phyloP scores from a whole-genome alignment of 805 yeast species.

The Cephaloascus fragrans region DNA sequence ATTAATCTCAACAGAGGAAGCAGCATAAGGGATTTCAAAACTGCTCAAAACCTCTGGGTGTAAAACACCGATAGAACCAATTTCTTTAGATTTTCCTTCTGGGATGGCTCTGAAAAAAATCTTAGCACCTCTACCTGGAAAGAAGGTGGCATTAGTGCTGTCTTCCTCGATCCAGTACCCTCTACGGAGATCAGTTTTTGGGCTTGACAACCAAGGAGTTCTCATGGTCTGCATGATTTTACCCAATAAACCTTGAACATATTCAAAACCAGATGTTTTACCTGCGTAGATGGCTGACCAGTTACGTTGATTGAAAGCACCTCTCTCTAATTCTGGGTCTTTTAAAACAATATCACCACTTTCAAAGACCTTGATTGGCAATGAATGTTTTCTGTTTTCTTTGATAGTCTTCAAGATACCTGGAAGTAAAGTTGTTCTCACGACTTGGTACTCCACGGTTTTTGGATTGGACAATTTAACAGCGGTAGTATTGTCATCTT shows the following conservation, averaged over 20 bases:
- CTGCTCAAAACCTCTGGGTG: conserved; percentile 87
- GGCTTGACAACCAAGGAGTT: conserved; percentile 67
- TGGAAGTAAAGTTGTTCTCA: conserved; percentile 88
- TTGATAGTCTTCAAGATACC: conserved; percentile 91
- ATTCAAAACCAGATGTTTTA: conserved; percentile 90
- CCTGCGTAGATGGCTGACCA: conserved; percentile 95
- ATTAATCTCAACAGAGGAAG: conserved; percentile 82
- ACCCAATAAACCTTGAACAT: conserved; percentile 88
- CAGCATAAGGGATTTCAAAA: conserved; percentile 91
- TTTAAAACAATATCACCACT: conserved; percentile 91
- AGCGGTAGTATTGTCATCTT: conserved; percentile 68
- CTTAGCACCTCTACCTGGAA: conserved; percentile 97
- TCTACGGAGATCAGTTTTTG: conserved; percentile 44
- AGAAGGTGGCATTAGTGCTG: conserved; percentile 57
- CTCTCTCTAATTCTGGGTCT: conserved; percentile 71
- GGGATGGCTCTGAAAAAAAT: conserved; percentile 61
- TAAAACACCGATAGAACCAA: conserved; percentile 88
- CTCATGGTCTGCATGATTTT: conserved; percentile 94
- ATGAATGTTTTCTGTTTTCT: conserved; percentile 91
- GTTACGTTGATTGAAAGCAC: conserved; percentile 84
- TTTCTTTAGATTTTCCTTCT: conserved; percentile 43
- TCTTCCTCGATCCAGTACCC: conserved; percentile 85
- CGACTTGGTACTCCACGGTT: conserved; percentile 94
- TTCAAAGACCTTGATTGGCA: conserved; percentile 94
- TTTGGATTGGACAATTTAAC: conserved; percentile 94